Base-by-base conservation (phyloP, 177 flowering plant genomes). In the Telopea speciosissima region DNA sequence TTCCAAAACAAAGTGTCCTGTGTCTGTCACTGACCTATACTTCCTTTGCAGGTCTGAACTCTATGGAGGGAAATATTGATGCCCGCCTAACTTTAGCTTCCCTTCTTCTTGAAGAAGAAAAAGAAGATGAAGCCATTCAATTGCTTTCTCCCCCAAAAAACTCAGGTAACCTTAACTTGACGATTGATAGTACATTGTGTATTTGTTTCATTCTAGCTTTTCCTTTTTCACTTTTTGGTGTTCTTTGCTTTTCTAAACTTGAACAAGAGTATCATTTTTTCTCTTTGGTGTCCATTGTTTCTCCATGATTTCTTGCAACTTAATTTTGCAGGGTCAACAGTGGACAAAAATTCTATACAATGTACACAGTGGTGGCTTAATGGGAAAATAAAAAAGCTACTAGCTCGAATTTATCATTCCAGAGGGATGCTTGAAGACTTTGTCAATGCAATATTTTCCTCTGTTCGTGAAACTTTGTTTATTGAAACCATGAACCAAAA, bases 351-450 rank as follows among this genome's bases (percentile, higher is more conserved):
- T 69, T 73, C 78, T 16, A 80, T 75, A 52, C 69, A 64, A 62
- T 56, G 74, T 14, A 82, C 81, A 42, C 85, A 86, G 28, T 94
- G 99, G 99, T 92, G 97, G 97, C 75, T 73, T 72, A 68, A 81
- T 80, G 89, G 77, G 74, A 87, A 79, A 74, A 76, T 94, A 62
- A 92, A 82, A 76, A 33, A 88, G 76, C 86, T 81, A 71, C 89
- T 94, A 75, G 79, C 86, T 42, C 64, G 78, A 42, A 87, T 90
- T 62, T 92, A 92, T 78, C 83, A 80, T 75, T 75, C 80, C 26
- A 91, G 82, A 77, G 93, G 87, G 65, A 83, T 82, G 89, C 70
- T 76, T 65, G 84, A 84, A 79, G 86, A 83, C 40, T 95, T 91
- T 79, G 90, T 86, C 62, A 86, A 84, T 68, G 73, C 85, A 65